A percentile compares a stretch with the other conserved stretches of the same genome.
Evolutionary conservation across 257 asterid genomes (phyloP).

Genomic region (Galeopsis tetrahit): DNA sequence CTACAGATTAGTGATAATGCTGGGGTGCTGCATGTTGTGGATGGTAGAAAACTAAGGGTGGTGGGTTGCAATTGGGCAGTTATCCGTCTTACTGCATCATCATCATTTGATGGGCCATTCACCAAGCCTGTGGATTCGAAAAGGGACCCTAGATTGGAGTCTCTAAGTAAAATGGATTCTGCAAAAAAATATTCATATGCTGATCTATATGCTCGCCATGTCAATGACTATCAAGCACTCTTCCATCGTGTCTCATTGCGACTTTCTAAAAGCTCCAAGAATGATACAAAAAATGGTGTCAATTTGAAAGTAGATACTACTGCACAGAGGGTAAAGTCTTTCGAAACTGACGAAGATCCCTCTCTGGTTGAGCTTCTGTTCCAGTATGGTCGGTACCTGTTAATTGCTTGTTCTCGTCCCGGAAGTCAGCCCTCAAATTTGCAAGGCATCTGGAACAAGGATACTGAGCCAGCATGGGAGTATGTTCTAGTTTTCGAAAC

Average conservation of each 20-base stretch:
- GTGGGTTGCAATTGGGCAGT: constrained; percentile 69
- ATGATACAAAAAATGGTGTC: not conserved
- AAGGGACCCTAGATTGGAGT: constrained; percentile 53
- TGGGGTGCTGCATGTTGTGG: constrained; percentile 45
- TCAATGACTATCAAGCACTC: constrained; percentile 69
- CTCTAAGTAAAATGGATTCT: constrained; percentile 48
- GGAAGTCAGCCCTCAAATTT: constrained; percentile 76
- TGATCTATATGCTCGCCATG: constrained; percentile 67
- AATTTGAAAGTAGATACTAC: constrained; percentile 36
- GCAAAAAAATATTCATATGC: constrained; percentile 55
- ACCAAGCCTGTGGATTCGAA: constrained; percentile 59
- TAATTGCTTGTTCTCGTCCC: constrained; percentile 78
- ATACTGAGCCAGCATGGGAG: constrained; percentile 76
- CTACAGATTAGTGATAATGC: constrained; percentile 54
- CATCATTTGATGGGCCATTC: constrained; percentile 78
- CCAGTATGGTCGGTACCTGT: constrained; percentile 78
- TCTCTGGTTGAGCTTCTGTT: constrained; percentile 72
- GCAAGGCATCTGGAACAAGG: constrained; percentile 86
- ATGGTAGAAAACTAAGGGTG: constrained; percentile 54
- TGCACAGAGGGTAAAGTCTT: constrained; percentile 65
- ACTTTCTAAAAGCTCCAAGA: constrained; percentile 49
- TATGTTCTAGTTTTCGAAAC: constrained; percentile 41
- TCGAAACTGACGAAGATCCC: constrained; percentile 71
- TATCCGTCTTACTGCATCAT: constrained; percentile 63
- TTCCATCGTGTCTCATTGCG: constrained; percentile 75